phyloP scores from a whole-genome alignment of 2,329 filamentous ascomycete species.

The Aureobasidium sp. region DNA sequence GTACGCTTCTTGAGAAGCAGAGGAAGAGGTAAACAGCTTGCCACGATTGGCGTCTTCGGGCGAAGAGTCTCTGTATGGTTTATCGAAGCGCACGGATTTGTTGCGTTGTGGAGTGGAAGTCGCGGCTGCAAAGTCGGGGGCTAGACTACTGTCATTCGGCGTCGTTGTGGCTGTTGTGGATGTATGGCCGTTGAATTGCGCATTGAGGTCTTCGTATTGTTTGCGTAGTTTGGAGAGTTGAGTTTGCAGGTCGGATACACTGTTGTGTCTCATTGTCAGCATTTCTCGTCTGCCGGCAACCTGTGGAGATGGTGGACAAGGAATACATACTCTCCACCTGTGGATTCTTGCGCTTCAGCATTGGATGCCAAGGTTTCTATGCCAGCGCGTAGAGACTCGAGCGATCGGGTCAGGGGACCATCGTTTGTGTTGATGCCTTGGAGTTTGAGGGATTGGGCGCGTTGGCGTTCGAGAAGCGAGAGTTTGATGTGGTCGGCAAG shows the following conservation, averaged over 20 bases:
- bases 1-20: conserved; percentile 40
- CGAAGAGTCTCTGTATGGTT: conserved; percentile 32
- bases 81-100: conserved; percentile 82
- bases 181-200: conserved; percentile 65
- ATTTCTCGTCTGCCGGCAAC: neutral
- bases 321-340: conserved; percentile 38
- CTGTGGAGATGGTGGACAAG: neutral
- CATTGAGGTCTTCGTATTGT: conserved; percentile 67
- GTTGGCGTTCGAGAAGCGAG: conserved; percentile 83
- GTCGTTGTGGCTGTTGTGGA: conserved; percentile 41
- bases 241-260: conserved; percentile 33
- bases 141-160: conserved; percentile 57
- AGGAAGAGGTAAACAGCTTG: conserved; percentile 46
- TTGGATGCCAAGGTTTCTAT: conserved; percentile 60
- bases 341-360: conserved; percentile 43
- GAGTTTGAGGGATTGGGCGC: conserved; percentile 72
- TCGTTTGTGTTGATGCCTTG: conserved; percentile 68
- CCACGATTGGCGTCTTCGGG: conserved; percentile 44
- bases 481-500: conserved; percentile 96
- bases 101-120: conserved; percentile 17
- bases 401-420: conserved; percentile 76
- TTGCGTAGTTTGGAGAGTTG: conserved; percentile 60
- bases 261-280: neutral
- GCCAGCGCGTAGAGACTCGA: conserved; percentile 78
- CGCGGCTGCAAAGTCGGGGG: conserved; percentile 58